Evolutionary conservation across 768 basidiomycete genomes (phyloP).

Genomic region (Phlebiopsis flavidoalba): DNA sequence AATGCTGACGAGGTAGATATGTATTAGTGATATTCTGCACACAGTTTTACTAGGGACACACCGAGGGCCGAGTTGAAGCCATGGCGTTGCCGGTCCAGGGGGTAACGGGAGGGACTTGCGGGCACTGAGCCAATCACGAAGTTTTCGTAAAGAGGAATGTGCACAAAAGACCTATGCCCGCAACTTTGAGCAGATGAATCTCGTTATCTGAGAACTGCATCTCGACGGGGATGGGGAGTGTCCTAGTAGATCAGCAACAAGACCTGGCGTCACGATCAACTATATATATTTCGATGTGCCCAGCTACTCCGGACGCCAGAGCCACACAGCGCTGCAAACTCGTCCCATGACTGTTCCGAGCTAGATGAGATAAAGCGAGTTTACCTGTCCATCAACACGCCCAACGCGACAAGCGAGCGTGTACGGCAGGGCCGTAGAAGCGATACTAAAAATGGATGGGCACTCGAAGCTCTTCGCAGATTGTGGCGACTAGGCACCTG

Average conservation of each 20-base stretch:
- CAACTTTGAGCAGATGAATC: neutral
- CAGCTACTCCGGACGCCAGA: neutral
- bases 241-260: neutral
- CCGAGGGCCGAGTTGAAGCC: constrained; percentile 1
- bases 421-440: too few relatives aligned
- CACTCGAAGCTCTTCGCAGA: too few relatives aligned
- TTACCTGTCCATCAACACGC: too few relatives aligned
- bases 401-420: too few relatives aligned
- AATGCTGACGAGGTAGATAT: neutral
- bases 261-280: neutral
- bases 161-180: neutral
- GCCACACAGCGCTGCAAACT: neutral
- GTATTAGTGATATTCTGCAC: neutral
- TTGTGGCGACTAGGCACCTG: too few relatives aligned
- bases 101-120: neutral
- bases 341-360: neutral
- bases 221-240: neutral
- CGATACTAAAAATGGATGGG: too few relatives aligned
- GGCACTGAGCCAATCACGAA: neutral
- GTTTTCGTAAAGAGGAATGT: neutral
- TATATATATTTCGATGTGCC: neutral
- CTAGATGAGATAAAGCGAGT: too few relatives aligned
- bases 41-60: neutral
- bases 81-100: neutral
- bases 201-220: neutral